A percentile compares a stretch with the other conserved stretches of the same genome.
Conservation (phyloP, 2,329 filamentous ascomycete species). For the Chrysoporthe austroafricana region DNA sequence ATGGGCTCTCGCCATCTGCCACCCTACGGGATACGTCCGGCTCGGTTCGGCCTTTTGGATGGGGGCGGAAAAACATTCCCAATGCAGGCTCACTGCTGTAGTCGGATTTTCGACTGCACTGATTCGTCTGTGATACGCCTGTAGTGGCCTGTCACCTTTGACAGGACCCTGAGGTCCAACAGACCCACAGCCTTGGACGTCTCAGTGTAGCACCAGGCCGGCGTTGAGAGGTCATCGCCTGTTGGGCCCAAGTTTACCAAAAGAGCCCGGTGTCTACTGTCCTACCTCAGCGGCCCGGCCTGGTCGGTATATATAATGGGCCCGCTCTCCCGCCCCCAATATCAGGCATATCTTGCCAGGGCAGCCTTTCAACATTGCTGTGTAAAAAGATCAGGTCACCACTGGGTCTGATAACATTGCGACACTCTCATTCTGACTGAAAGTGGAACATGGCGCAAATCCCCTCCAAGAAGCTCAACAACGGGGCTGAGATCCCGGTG, state of each 20-base stretch:
- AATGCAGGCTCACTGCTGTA: neutral
- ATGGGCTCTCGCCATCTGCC: neutral
- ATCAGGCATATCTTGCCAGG: neutral
- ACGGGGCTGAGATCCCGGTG: conserved; percentile 13
- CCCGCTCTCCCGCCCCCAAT: neutral
- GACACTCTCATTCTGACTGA: neutral
- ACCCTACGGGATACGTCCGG: neutral
- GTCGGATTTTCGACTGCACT: neutral
- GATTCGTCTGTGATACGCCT: neutral
- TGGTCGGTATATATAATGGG: neutral
- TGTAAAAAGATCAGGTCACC: too few species aligned
- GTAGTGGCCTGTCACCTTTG: neutral
- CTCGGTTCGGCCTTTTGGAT: neutral
- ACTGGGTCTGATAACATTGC: too few species aligned
- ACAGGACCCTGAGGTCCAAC: neutral
- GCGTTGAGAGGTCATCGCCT: neutral
- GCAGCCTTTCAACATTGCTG: neutral
- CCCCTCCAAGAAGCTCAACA: neutral
- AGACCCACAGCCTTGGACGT: neutral
- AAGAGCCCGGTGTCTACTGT: neutral
- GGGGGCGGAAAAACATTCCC: neutral
- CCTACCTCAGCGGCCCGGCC: neutral
- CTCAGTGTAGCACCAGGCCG: neutral
- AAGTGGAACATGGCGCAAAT: neutral
- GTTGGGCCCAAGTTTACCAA: too few species aligned